Evolutionary conservation across 768 basidiomycete species (phyloP).

Genomic region (Suillus plorans): DNA sequence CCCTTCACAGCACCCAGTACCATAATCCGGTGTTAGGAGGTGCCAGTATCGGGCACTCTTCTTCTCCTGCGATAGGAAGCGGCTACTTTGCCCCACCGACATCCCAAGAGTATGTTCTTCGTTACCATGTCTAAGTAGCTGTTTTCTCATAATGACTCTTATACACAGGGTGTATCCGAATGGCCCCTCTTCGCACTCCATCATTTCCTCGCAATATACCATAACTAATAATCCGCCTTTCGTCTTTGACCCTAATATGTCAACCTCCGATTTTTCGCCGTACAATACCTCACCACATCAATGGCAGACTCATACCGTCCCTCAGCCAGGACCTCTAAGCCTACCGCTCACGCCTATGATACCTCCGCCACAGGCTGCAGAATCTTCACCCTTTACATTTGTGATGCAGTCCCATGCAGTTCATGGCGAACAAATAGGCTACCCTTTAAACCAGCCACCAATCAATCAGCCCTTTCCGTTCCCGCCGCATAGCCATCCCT

Average conservation of each 20-base stretch:
- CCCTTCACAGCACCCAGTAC: not conserved
- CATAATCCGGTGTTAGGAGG: not conserved
- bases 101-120: not conserved
- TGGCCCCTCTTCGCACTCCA: not conserved
- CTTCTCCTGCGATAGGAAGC: not conserved
- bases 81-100: not conserved
- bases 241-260: not conserved
- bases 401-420: not conserved
- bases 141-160: not conserved
- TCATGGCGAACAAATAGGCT: too few relatives aligned
- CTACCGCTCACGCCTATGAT: not conserved
- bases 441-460: not conserved
- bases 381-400: not conserved
- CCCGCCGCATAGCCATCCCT: not conserved
- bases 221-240: not conserved
- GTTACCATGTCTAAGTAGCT: not conserved
- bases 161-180: not conserved
- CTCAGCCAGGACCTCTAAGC: not conserved
- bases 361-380: not conserved
- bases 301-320: not conserved
- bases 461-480: not conserved
- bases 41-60: not conserved
- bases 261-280: not conserved
- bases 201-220: not conserved
- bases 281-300: not conserved